These are phyloP conservation scores for Pseudomassariella vexata DNA, from an alignment of 2,329 filamentous ascomycete species.

Conservation along the genomic window DNA sequence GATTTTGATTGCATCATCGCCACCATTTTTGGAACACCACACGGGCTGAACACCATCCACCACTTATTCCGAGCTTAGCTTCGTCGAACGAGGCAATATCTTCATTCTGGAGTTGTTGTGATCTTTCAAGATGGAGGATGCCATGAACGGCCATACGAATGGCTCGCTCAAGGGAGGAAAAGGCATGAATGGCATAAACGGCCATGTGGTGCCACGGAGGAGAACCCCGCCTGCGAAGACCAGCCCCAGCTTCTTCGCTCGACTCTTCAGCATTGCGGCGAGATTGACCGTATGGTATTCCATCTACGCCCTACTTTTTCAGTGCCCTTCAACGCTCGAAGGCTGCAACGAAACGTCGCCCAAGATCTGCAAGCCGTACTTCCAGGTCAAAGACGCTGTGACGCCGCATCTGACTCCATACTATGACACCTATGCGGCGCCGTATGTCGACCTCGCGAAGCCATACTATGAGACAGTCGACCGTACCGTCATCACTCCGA, in stretches of 20 bases:
- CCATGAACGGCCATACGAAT: constrained; percentile 23
- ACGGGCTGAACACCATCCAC: too few species aligned
- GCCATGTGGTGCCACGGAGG: constrained; percentile 24
- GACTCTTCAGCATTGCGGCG: constrained; percentile 43
- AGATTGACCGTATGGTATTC: constrained; percentile 81
- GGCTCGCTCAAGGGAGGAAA: constrained; percentile 27
- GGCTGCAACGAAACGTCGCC: constrained; percentile 66
- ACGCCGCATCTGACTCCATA: constrained; percentile 77
- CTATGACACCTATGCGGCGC: constrained; percentile 77
- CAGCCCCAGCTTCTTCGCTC: constrained; percentile 26
- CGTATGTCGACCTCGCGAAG: constrained; percentile 69
- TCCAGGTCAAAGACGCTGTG: constrained; percentile 56
- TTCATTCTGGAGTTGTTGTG: too few species aligned
- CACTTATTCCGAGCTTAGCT: too few species aligned
- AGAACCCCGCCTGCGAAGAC: constrained; percentile 16
- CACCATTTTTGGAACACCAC: too few species aligned
- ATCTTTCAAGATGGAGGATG: too few species aligned
- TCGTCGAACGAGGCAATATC: too few species aligned
- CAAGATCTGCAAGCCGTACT: constrained; percentile 77
- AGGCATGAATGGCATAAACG: constrained; percentile 21
- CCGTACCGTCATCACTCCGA: constrained; percentile 63
- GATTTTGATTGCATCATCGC: too few species aligned
- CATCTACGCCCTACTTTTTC: constrained; percentile 73
- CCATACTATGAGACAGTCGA: constrained; percentile 67
- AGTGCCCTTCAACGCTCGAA: constrained; percentile 68